phyloP scores from a whole-genome alignment of 164 flowering plant genomes.

The Vitis riparia region DNA sequence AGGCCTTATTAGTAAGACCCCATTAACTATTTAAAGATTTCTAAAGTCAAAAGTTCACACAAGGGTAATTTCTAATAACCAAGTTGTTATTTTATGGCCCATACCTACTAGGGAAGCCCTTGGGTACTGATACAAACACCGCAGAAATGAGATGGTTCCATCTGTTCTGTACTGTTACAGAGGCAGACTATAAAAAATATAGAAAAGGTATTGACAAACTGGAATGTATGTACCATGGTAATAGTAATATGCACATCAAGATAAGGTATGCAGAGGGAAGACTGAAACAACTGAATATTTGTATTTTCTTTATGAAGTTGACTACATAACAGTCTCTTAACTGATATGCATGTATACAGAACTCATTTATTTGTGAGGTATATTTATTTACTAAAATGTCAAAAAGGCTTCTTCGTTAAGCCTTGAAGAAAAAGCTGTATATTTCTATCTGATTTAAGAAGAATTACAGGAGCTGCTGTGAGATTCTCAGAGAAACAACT shows the following conservation, averaged over 20 bases:
- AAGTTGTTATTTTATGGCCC: no score
- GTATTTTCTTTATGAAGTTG: not conserved
- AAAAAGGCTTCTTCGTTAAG: not conserved
- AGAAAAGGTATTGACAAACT: not conserved
- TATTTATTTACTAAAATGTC: not conserved
- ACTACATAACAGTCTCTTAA: not conserved
- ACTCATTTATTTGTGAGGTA: not conserved
- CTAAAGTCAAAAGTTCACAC: not conserved
- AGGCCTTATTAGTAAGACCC: not conserved
- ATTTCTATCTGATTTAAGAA: not conserved
- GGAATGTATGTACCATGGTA: not conserved
- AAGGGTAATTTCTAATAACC: not conserved
- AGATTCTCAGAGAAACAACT: conserved; percentile 76
- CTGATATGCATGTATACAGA: not conserved
- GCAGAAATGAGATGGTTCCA: no score
- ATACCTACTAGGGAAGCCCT: no score
- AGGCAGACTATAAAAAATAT: no score
- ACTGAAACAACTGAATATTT: no score
- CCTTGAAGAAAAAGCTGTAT: no score
- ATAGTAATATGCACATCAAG: not conserved
- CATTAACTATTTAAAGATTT: not conserved
- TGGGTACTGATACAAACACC: no score
- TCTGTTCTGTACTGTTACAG: no score
- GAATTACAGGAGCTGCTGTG: conserved; percentile 81
- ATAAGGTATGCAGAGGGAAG: not conserved